Conservation (phyloP, 441 rosid species). For the Pelargonium australe region DNA sequence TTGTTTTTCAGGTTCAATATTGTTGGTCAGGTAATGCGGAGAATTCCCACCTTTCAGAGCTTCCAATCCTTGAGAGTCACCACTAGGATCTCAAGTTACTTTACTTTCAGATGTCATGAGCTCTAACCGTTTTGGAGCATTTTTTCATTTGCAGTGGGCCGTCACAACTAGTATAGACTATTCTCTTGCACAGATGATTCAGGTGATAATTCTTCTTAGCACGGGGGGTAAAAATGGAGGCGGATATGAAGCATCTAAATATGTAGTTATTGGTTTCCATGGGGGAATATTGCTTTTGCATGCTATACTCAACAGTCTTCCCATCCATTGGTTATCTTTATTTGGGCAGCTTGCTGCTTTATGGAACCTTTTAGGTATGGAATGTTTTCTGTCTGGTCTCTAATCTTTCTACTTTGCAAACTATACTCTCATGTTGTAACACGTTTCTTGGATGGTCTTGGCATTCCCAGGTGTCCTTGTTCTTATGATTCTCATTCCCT, state of each 20-base stretch:
- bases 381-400: background rate
- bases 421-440: background rate
- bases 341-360: conserved; percentile 85
- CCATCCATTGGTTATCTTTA: conserved; percentile 67
- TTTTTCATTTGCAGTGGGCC: conserved; percentile 72
- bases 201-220: conserved; percentile 81
- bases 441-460: conserved; percentile 14
- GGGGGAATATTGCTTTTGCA: conserved; percentile 72
- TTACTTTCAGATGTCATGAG: conserved; percentile 7
- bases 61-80: conserved; percentile 8
- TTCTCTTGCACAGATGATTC: conserved; percentile 83
- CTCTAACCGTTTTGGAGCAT: conserved; percentile 16
- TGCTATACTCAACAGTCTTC: conserved; percentile 74
- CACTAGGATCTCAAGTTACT: conserved; percentile 3
- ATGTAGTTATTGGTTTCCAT: conserved; percentile 62
- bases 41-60: conserved; percentile 11
- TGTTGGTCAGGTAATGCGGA: conserved; percentile 73
- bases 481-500: conserved; percentile 75
- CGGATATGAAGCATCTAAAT: conserved; percentile 79
- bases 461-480: conserved; percentile 54
- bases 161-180: conserved; percentile 86
- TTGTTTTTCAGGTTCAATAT: conserved; percentile 80
- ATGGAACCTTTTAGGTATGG: conserved; percentile 78
- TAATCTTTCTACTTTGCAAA: background rate
- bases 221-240: conserved; percentile 93